These are phyloP conservation scores for Melastoma candidum DNA, from an alignment of 441 rosid species.

Conservation along the genomic window DNA sequence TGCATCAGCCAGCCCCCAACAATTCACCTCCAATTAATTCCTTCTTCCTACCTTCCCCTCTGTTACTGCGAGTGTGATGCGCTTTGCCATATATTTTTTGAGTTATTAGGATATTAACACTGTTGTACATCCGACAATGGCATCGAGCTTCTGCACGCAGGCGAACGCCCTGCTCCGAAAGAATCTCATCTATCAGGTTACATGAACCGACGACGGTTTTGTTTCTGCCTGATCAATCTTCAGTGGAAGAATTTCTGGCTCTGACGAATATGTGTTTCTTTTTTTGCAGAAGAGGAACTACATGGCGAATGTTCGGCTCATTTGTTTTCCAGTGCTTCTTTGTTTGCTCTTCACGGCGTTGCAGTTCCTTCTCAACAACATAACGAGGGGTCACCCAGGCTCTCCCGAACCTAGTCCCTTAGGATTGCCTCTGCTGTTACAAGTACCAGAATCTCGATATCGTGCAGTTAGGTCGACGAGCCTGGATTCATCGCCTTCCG, in stretches of 20 bases:
- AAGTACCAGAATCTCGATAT: constrained; percentile 4
- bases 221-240: too few species aligned
- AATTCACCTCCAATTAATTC: too few species aligned
- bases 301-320: constrained; percentile 12
- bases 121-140: too few species aligned
- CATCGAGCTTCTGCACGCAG: constrained; percentile 12
- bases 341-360: constrained; percentile 8
- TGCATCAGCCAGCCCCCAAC: too few species aligned
- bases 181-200: constrained; percentile 7
- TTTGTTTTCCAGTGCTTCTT: constrained; percentile 6
- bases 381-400: neutral
- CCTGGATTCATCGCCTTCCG: constrained; percentile 2
- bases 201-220: too few species aligned
- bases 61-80: too few species aligned
- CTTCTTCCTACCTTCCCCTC: too few species aligned
- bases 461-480: constrained; percentile 7
- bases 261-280: neutral
- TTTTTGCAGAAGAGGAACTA: constrained; percentile 11
- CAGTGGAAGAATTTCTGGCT: too few species aligned
- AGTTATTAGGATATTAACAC: too few species aligned
- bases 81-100: too few species aligned
- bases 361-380: neutral
- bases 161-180: constrained; percentile 14
- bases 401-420: neutral
- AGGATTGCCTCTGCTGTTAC: constrained; percentile 9